Evolutionary conservation across 2,329 filamentous ascomycete genomes (phyloP).

Genomic region (Cercospora brassicicola): DNA sequence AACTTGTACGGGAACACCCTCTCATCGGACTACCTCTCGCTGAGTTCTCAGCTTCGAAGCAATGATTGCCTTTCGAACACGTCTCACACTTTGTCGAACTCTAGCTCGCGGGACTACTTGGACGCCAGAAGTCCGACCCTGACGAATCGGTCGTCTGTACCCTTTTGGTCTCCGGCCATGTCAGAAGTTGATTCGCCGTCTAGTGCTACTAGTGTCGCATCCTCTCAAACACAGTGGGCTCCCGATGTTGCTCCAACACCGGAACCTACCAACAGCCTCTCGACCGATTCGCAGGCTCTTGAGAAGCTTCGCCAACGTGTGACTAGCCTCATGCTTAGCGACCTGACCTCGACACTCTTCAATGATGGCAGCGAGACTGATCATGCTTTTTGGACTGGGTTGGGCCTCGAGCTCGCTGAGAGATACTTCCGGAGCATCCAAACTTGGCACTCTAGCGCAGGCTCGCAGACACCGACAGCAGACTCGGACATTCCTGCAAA

Average conservation of each 20-base stretch:
- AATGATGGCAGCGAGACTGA: slow-evolving; percentile 91
- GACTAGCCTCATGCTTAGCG: slow-evolving; percentile 81
- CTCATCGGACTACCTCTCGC: slow-evolving; percentile 23
- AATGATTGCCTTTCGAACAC: slow-evolving; percentile 31
- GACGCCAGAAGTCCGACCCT: slow-evolving; percentile 66
- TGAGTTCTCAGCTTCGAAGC: slow-evolving; percentile 29
- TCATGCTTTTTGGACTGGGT: slow-evolving; percentile 69
- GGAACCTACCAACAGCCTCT: not conserved
- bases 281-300: slow-evolving; percentile 54
- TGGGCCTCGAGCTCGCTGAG: slow-evolving; percentile 48
- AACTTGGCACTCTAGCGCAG: slow-evolving; percentile 17
- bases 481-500: not conserved
- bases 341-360: slow-evolving; percentile 83
- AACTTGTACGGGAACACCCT: slow-evolving; percentile 17
- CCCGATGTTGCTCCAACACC: slow-evolving; percentile 15
- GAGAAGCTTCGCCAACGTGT: slow-evolving; percentile 59
- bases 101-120: slow-evolving; percentile 63
- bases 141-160: slow-evolving; percentile 72
- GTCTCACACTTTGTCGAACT: slow-evolving; percentile 34
- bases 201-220: slow-evolving; percentile 59
- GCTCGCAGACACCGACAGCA: slow-evolving; percentile 23
- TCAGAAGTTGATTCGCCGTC: slow-evolving; percentile 65
- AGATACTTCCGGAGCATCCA: slow-evolving; percentile 26
- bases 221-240: slow-evolving; percentile 25
- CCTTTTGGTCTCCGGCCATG: slow-evolving; percentile 88